A percentile compares a stretch with the other conserved stretches of the same genome.
phyloP scores from a whole-genome alignment of 805 yeast genomes.

The Saturnispora ahearnii region DNA sequence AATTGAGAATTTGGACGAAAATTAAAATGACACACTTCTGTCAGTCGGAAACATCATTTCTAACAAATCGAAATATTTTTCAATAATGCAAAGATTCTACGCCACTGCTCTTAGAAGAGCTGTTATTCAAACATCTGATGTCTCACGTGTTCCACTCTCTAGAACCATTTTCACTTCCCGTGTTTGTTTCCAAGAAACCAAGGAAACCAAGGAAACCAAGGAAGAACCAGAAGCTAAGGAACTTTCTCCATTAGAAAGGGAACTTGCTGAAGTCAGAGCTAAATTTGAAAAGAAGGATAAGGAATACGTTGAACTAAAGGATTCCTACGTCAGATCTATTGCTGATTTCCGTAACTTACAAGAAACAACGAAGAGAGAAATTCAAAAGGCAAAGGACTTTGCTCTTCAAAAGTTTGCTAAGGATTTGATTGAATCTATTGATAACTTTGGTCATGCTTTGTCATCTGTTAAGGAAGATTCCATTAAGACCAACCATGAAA shows the following conservation, averaged over 20 bases:
- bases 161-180: constrained; percentile 21
- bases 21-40: not conserved
- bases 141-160: constrained; percentile 11
- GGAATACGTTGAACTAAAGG: constrained; percentile 75
- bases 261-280: constrained; percentile 35
- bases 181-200: constrained; percentile 25
- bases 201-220: constrained; percentile 12
- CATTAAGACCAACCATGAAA: constrained; percentile 48
- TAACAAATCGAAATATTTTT: not conserved
- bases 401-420: constrained; percentile 89
- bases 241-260: constrained; percentile 23
- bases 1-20: constrained; percentile 1
- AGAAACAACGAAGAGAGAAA: constrained; percentile 79
- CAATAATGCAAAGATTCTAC: constrained; percentile 22
- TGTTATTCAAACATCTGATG: constrained; percentile 3
- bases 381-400: constrained; percentile 79
- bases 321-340: constrained; percentile 69
- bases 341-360: constrained; percentile 93
- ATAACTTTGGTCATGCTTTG: constrained; percentile 83
- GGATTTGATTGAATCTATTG: constrained; percentile 82
- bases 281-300: constrained; percentile 55
- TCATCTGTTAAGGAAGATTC: constrained; percentile 60
- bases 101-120: constrained; percentile 16
- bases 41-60: not conserved
- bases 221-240: constrained; percentile 11